Evolutionary conservation across 108 stramenopile species (phyloP), one percentile per base, ranked within the genome.

Genomic region (Phaeodactylum tricornutum): DNA sequence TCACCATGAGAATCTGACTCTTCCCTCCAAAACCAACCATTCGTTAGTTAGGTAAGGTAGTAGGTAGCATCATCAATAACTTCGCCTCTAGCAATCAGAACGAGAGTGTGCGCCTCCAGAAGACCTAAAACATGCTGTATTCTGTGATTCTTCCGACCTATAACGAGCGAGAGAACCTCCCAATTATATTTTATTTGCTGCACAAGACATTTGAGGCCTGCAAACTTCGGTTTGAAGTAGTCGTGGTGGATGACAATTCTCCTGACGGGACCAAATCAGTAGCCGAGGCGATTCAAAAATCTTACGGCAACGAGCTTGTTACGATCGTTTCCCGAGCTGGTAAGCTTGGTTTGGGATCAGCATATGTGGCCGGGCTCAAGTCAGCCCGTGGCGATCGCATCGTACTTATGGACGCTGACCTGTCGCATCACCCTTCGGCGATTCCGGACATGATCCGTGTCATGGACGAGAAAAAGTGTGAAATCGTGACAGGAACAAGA

Each of bases 351-450:
- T 62, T 99, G 2, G 98, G 98, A 8, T 85, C 84, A 0, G 98
- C 98, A 14, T 99, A 99, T 64, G 69, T 81, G 25, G 96, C 88
- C 29, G 97, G 89, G 15, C 63, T 96, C 25, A 75, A 86, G 46
- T 57, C 38, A 16, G 74, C 66, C 29, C 84, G 75, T 27, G 93
- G 94, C 8, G 67, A 92, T 17, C 73, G 86, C 30, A 91, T 97
- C 37, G 60, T 99, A 38, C 63, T 99, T 15, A 97, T 99, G 96
- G 98, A 99, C 63, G 98, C 96, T 0, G 98, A 99, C 57, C 55
- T 99, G 51, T 81, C 77, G 29, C 98, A 99, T 63, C 98, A 99
- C 67, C 96, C 96, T 5, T 96, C 93, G 64, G 85, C 83, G 54
- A 97, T 96, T 43, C 89, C 93, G 6, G 49, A 92, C 45, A 85